A percentile compares a stretch with the other conserved stretches of the same genome.
phyloP scores from a whole-genome alignment of 78 protist genomes.

The slime mould (Dictyostelium discoideum) region DNA sequence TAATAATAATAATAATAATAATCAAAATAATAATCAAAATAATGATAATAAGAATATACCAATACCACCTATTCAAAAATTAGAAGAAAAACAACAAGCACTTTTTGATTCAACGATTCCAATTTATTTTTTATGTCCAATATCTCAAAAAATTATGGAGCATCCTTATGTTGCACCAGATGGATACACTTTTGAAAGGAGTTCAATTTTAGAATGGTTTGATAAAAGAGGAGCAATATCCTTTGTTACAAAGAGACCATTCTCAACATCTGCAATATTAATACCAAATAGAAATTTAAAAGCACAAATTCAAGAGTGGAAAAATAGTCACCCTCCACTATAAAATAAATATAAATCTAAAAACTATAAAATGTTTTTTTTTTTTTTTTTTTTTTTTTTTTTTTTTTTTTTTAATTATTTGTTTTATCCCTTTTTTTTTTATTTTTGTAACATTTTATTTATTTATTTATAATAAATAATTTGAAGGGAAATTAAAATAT shows the following conservation, averaged over 20 bases:
- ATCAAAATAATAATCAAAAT: background rate
- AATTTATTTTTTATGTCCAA: slow-evolving; percentile 57
- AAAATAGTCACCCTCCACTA: background rate
- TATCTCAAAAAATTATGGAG: slow-evolving; percentile 68
- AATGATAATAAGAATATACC: background rate
- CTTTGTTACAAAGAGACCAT: slow-evolving; percentile 63
- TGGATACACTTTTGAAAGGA: slow-evolving; percentile 87
- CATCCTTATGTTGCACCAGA: slow-evolving; percentile 87
- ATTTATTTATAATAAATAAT: slow-evolving; percentile 6
- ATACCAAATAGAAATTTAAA: slow-evolving; percentile 72
- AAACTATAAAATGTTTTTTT: background rate
- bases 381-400: background rate
- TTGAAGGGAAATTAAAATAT: slow-evolving; percentile 43
- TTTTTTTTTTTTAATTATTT: background rate
- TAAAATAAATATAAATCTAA: background rate
- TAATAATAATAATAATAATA: background rate
- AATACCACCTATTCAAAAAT: background rate
- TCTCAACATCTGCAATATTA: slow-evolving; percentile 1
- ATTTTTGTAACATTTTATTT: background rate
- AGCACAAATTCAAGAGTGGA: slow-evolving; percentile 61
- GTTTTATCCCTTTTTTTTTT: background rate
- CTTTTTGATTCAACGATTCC: slow-evolving; percentile 2
- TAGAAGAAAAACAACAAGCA: background rate
- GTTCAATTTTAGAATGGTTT: slow-evolving; percentile 75
- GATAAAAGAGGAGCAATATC: slow-evolving; percentile 20